Evolutionary conservation across 371 early-diverging fungal genomes (phyloP).

Genomic region (Mortierella sp.): DNA sequence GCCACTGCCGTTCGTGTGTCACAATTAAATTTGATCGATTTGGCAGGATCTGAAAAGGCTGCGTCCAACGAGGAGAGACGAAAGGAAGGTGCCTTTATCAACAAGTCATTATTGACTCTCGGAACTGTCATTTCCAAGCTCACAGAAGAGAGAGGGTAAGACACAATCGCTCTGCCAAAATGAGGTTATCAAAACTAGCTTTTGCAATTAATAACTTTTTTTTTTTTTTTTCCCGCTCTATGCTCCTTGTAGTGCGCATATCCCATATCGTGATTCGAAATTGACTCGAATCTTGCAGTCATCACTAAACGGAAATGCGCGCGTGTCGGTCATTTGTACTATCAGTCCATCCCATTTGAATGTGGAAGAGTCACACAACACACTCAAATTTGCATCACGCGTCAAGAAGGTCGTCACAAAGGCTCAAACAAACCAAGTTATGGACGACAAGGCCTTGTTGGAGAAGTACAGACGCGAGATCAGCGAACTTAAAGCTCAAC

Average conservation of each 20-base stretch:
- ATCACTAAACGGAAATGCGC: constrained; percentile 83
- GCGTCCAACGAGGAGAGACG: constrained; percentile 79
- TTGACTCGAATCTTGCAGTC: constrained; percentile 89
- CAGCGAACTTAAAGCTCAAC: constrained; percentile 82
- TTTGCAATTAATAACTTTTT: background rate
- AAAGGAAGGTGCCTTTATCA: constrained; percentile 95
- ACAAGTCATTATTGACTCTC: constrained; percentile 88
- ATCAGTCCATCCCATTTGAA: constrained; percentile 73
- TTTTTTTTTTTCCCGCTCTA: constrained; percentile 1
- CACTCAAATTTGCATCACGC: constrained; percentile 89
- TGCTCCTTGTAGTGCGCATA: constrained; percentile 63
- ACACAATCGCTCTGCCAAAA: background rate
- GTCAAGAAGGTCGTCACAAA: constrained; percentile 77
- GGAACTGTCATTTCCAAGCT: constrained; percentile 93
- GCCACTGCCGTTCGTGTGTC: constrained; percentile 78
- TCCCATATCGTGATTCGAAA: constrained; percentile 94
- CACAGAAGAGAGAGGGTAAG: constrained; percentile 70
- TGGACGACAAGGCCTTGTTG: constrained; percentile 89
- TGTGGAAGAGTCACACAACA: constrained; percentile 84
- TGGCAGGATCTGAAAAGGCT: constrained; percentile 96
- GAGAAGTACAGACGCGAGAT: constrained; percentile 90
- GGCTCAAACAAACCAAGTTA: constrained; percentile 78
- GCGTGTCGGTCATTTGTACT: constrained; percentile 86
- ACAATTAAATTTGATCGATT: constrained; percentile 88
- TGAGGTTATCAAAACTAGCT: background rate